Evolutionary conservation across 2,329 filamentous ascomycete species (phyloP), one percentile per base, ranked within the genome.

Genomic region (Aphanocladium album): DNA sequence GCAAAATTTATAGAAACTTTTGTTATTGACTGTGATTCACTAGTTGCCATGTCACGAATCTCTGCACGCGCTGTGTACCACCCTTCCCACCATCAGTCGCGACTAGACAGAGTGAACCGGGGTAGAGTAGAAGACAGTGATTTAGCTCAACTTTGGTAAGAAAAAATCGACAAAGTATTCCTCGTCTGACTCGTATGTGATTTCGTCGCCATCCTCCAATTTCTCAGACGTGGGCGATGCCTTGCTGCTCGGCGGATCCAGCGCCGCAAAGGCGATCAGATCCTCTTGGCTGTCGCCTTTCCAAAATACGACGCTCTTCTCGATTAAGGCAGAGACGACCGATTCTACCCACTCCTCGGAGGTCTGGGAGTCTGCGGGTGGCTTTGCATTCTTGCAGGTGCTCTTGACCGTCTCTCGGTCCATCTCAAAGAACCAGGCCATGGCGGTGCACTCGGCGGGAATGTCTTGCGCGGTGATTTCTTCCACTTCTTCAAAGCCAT

Each of bases 371-470:
- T 19, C 19, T 23, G 6, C 6, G 2, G 19, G 37, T 9, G 27
- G 47, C 49, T 17, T n/a, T 7, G 21, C 30, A n/a, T 25, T 52
- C 57, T 27, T 27, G 57, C 49, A 60, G 21, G 45, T n/a, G 19
- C 16, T 14, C n/a, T 16, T n/a, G 39, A 52, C 47, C 5, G 33
- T n/a, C 5, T 46, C 57, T 17, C 39, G 30, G 49, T 53, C 49
- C 46, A 53, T 46, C 14, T 37, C 7, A 27, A 19, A 60, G 57
- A 60, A 53, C 57, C 57, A 60, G 8, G 47, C 57, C 16, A 46
- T 33, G 8, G 27, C 7, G 39, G 21, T 25, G 47, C 39, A 14
- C 6, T 39, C 37, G 5, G 47, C 23, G 14, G 56, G 47, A 1
- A 17, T 7, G 9, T 27, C 19, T 8, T 25, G 17, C 14, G 33